A percentile compares a stretch with the other conserved stretches of the same genome.
phyloP scores from a whole-genome alignment of 208 protist species.

The Leishmania guyanensis region DNA sequence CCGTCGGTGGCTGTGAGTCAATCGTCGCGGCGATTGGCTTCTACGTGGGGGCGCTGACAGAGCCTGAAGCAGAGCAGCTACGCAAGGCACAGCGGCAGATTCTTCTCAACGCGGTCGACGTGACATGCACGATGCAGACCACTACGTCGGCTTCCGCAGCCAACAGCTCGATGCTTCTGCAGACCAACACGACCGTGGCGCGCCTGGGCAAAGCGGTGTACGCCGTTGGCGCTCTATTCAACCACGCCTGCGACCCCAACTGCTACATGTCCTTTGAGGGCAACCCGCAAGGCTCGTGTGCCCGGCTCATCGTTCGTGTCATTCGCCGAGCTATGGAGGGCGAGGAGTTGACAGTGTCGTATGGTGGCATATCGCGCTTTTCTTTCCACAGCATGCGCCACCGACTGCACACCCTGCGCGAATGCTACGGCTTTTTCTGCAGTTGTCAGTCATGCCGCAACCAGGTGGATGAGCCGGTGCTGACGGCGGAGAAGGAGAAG shows the following conservation, averaged over 20 bases:
- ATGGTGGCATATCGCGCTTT: conserved; percentile 69
- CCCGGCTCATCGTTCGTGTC: conserved; percentile 54
- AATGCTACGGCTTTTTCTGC: conserved; percentile 83
- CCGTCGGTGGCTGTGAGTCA: conserved; percentile 75
- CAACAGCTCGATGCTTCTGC: conserved; percentile 35
- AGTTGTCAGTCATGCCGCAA: conserved; percentile 60
- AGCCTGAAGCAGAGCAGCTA: conserved; percentile 61
- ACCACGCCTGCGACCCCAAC: conserved; percentile 89
- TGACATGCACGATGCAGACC: conserved; percentile 60
- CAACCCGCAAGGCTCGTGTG: conserved; percentile 70
- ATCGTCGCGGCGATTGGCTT: conserved; percentile 62
- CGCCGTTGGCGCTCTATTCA: conserved; percentile 56
- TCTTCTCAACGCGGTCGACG: conserved; percentile 57
- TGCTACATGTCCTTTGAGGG: conserved; percentile 79
- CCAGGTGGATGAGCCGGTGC: conserved; percentile 77
- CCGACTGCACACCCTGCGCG: conserved; percentile 63
- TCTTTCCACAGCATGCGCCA: conserved; percentile 79
- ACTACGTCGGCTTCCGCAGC: conserved; percentile 23
- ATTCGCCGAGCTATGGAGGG: conserved; percentile 69
- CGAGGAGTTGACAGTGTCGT: conserved; percentile 84
- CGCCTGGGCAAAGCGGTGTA: conserved; percentile 78
- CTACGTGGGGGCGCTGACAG: conserved; percentile 60
- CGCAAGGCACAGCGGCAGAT: conserved; percentile 79
- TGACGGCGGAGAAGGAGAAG: conserved; percentile 59
- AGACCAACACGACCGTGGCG: conserved; percentile 52